Evolutionary conservation across 2,329 filamentous ascomycete species (phyloP).

Genomic region (Sclerotinia nivalis): DNA sequence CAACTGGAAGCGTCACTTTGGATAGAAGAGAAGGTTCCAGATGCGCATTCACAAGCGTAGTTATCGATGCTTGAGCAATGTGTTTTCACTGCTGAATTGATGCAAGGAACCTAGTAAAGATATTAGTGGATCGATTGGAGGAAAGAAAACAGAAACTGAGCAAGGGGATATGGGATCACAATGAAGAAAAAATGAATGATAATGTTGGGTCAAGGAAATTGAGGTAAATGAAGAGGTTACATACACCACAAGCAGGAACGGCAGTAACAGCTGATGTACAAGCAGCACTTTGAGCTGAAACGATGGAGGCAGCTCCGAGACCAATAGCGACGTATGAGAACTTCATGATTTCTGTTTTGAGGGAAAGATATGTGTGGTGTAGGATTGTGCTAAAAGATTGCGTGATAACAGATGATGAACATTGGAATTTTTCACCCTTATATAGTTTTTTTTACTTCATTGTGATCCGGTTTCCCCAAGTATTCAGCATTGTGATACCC

Average conservation of each 20-base stretch:
- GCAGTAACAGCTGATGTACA: slow-evolving; percentile 9
- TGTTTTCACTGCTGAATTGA: background rate
- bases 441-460: background rate
- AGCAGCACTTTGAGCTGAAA: slow-evolving; percentile 16
- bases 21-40: background rate
- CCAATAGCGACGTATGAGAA: slow-evolving; percentile 9
- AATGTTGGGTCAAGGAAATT: background rate
- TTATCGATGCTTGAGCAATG: background rate
- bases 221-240: background rate
- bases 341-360: slow-evolving; percentile 10
- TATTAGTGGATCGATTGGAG: background rate
- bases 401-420: background rate
- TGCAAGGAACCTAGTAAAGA: slow-evolving; percentile 5
- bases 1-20: background rate
- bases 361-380: background rate
- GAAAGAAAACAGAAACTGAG: background rate
- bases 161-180: background rate
- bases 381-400: background rate
- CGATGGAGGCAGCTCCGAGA: slow-evolving; percentile 10
- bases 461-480: background rate
- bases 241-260: slow-evolving; percentile 18
- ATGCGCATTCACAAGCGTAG: slow-evolving; percentile 21
- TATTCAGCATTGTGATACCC: background rate
- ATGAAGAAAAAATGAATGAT: too few relatives aligned
- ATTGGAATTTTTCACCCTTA: background rate